Conservation (phyloP, 2,329 filamentous ascomycete species). For the Emergomyces orientalis region DNA sequence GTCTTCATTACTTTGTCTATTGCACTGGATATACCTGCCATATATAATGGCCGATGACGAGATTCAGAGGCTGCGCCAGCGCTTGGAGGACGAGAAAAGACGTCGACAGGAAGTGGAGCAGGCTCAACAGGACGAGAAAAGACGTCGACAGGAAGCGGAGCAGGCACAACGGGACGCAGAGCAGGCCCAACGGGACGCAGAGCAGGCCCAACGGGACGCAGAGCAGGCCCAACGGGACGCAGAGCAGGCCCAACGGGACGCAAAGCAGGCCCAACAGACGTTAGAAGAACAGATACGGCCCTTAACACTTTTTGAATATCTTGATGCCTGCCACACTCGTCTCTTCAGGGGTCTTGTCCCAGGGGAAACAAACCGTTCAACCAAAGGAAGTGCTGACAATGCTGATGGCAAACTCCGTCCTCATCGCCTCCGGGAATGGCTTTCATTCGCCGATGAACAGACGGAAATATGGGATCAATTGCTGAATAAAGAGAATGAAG, state of each 20-base stretch:
- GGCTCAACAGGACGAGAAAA: too few relatives aligned
- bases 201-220: not conserved
- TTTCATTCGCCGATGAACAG: constrained; percentile 10
- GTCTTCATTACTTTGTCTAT: too few relatives aligned
- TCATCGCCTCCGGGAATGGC: constrained; percentile 11
- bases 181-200: not conserved
- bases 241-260: not conserved
- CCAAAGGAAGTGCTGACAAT: not conserved
- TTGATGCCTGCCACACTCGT: constrained; percentile 14
- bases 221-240: not conserved
- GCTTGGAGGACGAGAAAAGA: not conserved
- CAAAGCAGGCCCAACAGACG: not conserved
- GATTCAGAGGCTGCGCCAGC: constrained; percentile 2
- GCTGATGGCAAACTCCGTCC: constrained; percentile 14
- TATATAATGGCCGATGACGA: constrained; percentile 2
- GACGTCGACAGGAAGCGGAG: too few relatives aligned
- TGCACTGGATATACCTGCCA: too few relatives aligned
- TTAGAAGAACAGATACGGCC: not conserved
- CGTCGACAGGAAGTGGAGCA: not conserved
- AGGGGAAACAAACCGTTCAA: not conserved
- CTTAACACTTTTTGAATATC: constrained; percentile 11
- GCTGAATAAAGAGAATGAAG: constrained; percentile 6
- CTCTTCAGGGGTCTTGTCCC: constrained; percentile 13
- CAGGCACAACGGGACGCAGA: too few relatives aligned
- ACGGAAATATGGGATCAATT: constrained; percentile 8